phyloP scores from a whole-genome alignment of 768 basidiomycete genomes.

The Sporobolomyces phaffii region DNA sequence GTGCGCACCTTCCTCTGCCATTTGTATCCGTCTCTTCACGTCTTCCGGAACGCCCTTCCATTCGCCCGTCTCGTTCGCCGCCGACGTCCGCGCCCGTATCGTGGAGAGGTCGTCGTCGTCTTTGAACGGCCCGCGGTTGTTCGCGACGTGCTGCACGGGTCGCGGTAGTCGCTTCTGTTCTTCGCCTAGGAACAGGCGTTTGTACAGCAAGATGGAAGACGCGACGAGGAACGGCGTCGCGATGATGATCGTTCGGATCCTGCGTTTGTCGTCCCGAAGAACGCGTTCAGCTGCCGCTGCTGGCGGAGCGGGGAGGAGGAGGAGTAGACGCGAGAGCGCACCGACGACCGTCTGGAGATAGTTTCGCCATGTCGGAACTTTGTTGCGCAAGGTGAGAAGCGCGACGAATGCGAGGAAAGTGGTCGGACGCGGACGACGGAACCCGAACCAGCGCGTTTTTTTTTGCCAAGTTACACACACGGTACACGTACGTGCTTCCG shows the following conservation, averaged over 20 bases:
- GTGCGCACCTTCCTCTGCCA: not conserved
- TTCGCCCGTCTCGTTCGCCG: not conserved
- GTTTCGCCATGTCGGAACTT: not conserved
- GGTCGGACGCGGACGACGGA: no score
- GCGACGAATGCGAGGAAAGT: no score
- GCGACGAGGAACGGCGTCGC: constrained; percentile 35
- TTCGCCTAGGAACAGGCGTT: constrained; percentile 36
- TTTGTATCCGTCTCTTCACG: constrained; percentile 6
- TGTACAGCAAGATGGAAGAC: constrained; percentile 30
- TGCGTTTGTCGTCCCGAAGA: not conserved
- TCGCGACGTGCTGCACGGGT: not conserved
- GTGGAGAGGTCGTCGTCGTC: not conserved
- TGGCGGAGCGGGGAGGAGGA: not conserved
- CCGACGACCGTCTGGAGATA: constrained; percentile 10
- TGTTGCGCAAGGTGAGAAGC: no score
- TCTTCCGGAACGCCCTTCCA: constrained; percentile 13
- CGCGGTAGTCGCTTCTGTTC: constrained; percentile 28
- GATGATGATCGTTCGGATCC: constrained; percentile 37
- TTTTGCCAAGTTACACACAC: no score
- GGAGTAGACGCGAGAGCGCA: no score
- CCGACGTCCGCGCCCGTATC: not conserved
- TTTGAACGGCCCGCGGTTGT: no score
- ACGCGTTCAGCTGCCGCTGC: not conserved
- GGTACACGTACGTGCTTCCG: no score
- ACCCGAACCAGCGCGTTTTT: no score